Percentiles rank a stretch among this genome's conserved stretches.
Conservation (phyloP, 306 rosid species). For the Cajanus cajan region DNA sequence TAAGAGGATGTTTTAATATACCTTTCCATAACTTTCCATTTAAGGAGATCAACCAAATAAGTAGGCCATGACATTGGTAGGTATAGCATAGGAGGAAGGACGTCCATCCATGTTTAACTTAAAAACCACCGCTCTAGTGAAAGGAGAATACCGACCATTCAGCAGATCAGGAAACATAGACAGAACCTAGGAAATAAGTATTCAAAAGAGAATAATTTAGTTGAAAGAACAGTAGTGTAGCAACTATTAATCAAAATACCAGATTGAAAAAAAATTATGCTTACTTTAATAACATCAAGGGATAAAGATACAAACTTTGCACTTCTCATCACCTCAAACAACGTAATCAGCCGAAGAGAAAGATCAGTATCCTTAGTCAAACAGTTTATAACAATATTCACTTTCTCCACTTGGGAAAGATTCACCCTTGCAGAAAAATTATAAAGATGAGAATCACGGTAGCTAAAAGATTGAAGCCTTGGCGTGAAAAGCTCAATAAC, state of each 20-base stretch:
- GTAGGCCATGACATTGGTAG: too few species aligned
- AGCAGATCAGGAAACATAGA: not conserved
- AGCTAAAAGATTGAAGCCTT: not conserved
- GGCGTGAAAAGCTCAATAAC: not conserved
- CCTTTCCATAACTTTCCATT: too few species aligned
- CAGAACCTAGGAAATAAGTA: not conserved
- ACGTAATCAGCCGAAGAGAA: not conserved
- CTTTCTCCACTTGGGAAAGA: not conserved
- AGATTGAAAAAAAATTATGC: not conserved
- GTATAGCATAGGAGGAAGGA: not conserved
- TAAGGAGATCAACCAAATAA: too few species aligned
- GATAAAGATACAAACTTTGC: not conserved
- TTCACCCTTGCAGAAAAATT: not conserved
- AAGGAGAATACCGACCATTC: not conserved
- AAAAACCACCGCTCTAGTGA: not conserved
- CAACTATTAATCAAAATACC: not conserved
- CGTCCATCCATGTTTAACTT: not conserved
- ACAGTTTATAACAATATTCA: not conserved
- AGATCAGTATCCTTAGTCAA: not conserved
- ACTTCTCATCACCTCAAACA: not conserved
- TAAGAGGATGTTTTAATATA: too few species aligned
- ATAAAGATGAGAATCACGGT: not conserved
- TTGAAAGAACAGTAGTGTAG: not conserved
- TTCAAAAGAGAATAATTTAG: not conserved
- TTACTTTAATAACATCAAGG: not conserved